phyloP scores from a whole-genome alignment of 371 early-diverging fungal species.

The Actinomucor elegans region DNA sequence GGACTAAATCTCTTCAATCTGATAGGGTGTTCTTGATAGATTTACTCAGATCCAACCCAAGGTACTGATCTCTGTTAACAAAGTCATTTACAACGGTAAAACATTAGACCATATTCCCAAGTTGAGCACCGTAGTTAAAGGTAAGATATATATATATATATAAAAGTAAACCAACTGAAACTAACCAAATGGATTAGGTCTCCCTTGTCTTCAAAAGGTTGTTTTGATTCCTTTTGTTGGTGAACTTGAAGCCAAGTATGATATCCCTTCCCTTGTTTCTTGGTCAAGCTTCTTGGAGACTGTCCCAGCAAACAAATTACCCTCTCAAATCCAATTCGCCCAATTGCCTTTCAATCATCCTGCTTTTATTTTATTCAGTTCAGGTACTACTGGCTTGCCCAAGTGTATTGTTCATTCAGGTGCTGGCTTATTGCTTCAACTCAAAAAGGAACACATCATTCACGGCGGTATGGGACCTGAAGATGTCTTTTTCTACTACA shows the following conservation, averaged over 20 bases:
- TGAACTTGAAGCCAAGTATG: constrained; percentile 8
- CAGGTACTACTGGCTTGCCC: constrained; percentile 97
- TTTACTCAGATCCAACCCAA: constrained; percentile 95
- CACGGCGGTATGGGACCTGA: constrained; percentile 74
- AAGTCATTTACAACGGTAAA: constrained; percentile 89
- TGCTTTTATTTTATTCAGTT: constrained; percentile 93
- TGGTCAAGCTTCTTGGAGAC: constrained; percentile 51
- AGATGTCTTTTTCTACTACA: constrained; percentile 92
- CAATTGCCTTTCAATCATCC: constrained; percentile 94
- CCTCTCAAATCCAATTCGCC: constrained; percentile 62
- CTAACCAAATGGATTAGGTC: constrained; percentile 14
- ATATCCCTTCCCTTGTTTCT: constrained; percentile 40
- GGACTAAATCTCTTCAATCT: not conserved
- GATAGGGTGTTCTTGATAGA: constrained; percentile 89
- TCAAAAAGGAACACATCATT: constrained; percentile 91
- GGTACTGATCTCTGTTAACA: constrained; percentile 88
- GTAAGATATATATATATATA: constrained; percentile 7
- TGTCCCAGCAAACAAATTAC: constrained; percentile 27
- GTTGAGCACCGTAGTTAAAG: constrained; percentile 68
- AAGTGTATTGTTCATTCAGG: constrained; percentile 98
- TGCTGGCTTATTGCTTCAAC: constrained; percentile 89
- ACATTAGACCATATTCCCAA: constrained; percentile 80
- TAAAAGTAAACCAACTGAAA: not conserved
- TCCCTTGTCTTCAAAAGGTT: constrained; percentile 65
- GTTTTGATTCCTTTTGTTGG: constrained; percentile 76